A percentile compares a stretch with the other conserved stretches of the same genome.
These are phyloP conservation scores for Phytophthora sojae DNA, from an alignment of 352 stramenopile genomes.

Conservation along the genomic window DNA sequence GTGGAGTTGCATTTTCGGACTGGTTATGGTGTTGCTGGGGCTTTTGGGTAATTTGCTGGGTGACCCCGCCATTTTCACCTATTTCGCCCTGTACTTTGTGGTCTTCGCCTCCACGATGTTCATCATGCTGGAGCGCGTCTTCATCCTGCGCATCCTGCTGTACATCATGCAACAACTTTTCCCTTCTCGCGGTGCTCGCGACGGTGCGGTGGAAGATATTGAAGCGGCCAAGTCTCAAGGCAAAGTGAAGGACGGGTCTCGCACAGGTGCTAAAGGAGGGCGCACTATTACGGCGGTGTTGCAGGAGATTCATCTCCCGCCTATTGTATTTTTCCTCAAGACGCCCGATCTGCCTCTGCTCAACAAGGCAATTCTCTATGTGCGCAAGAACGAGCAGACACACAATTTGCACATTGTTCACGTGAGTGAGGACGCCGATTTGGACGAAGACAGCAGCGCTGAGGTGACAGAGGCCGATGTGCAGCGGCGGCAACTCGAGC, in stretches of 20 bases:
- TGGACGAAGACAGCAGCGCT: constrained; percentile 34
- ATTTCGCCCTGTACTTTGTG: constrained; percentile 85
- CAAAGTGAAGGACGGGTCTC: constrained; percentile 26
- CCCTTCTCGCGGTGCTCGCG: constrained; percentile 44
- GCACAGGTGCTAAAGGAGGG: constrained; percentile 69
- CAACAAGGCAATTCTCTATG: constrained; percentile 96
- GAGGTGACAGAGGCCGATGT: constrained; percentile 53
- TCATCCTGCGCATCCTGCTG: constrained; percentile 76
- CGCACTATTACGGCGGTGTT: constrained; percentile 72
- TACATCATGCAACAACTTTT: constrained; percentile 72
- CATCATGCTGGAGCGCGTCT: constrained; percentile 83
- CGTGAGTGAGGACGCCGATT: constrained; percentile 53
- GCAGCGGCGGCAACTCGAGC: constrained; percentile 40
- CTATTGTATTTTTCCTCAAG: constrained; percentile 95
- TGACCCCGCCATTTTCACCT: constrained; percentile 80
- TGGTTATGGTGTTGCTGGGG: constrained; percentile 74
- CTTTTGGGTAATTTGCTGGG: constrained; percentile 73
- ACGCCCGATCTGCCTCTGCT: constrained; percentile 84
- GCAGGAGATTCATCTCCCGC: constrained; percentile 74
- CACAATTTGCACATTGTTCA: constrained; percentile 93
- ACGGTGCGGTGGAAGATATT: constrained; percentile 38
- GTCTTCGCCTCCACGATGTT: constrained; percentile 78
- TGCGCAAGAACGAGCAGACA: constrained; percentile 93
- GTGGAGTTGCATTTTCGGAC: constrained; percentile 81
- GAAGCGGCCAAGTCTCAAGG: constrained; percentile 29